A percentile compares a stretch with the other conserved stretches of the same genome.
phyloP scores from a whole-genome alignment of 208 protist species.

The Wallacemonas rigidus region DNA sequence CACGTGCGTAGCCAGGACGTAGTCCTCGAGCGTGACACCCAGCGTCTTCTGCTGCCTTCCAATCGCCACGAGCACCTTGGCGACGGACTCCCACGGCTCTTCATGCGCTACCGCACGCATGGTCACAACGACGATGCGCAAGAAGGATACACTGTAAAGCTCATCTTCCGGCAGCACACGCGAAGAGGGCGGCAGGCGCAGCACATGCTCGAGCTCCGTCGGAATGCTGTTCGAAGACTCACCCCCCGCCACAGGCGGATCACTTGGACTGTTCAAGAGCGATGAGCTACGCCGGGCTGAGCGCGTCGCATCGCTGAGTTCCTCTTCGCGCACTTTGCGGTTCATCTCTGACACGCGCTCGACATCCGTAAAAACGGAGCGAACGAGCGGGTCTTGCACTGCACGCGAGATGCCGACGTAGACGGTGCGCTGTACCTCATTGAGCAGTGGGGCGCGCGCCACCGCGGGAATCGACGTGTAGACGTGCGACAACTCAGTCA shows the following conservation, averaged over 20 bases:
- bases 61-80: slow-evolving; percentile 45
- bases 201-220: slow-evolving; percentile 20
- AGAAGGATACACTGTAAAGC: slow-evolving; percentile 72
- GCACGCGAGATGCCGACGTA: slow-evolving; percentile 47
- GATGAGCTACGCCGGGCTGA: background rate
- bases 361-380: slow-evolving; percentile 76
- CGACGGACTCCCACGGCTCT: slow-evolving; percentile 59
- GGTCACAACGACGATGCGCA: slow-evolving; percentile 68
- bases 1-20: slow-evolving; percentile 69
- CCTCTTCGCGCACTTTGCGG: slow-evolving; percentile 1
- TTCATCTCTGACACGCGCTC: slow-evolving; percentile 17
- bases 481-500: slow-evolving; percentile 27
- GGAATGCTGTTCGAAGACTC: slow-evolving; percentile 13
- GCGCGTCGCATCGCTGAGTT: background rate
- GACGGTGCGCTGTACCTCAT: slow-evolving; percentile 82
- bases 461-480: slow-evolving; percentile 52
- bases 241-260: background rate
- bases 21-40: slow-evolving; percentile 71
- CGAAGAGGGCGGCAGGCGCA: background rate
- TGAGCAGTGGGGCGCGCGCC: slow-evolving; percentile 74
- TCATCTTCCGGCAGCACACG: slow-evolving; percentile 46
- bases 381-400: slow-evolving; percentile 65
- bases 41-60: slow-evolving; percentile 54
- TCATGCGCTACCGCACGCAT: slow-evolving; percentile 47
- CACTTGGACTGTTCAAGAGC: slow-evolving; percentile 12